Conservation (phyloP, 2,329 filamentous ascomycete genomes). For the Akanthomyces uredinophilus region DNA sequence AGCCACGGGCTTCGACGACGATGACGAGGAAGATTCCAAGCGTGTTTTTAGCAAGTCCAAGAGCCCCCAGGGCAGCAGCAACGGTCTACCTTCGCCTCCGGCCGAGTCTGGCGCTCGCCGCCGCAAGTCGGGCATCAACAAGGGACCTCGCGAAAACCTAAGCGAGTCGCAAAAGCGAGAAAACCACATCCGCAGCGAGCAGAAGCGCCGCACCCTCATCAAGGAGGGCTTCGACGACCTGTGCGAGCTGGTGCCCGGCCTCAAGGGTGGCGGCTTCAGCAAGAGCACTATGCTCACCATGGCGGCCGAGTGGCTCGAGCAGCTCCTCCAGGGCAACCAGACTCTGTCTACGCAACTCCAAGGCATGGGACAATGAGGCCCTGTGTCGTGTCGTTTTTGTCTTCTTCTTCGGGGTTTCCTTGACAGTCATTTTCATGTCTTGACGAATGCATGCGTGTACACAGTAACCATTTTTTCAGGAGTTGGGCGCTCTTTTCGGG, state of each 20-base stretch:
- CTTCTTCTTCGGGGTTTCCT: background rate
- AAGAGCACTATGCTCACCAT: conserved; percentile 76
- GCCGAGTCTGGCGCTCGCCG: conserved; percentile 39
- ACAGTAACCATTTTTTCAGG: background rate
- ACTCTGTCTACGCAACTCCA: conserved; percentile 49
- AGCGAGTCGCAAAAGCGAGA: conserved; percentile 75
- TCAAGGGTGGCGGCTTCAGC: conserved; percentile 70
- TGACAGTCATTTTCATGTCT: background rate
- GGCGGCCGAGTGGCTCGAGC: conserved; percentile 73
- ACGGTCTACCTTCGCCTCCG: conserved; percentile 25
- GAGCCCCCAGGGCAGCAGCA: conserved; percentile 42
- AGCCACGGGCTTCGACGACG: conserved; percentile 33
- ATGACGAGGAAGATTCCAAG: conserved; percentile 34
- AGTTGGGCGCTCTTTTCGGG: conserved; percentile 11
- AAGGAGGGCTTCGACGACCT: conserved; percentile 79
- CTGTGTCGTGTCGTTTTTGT: background rate
- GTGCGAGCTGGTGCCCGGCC: conserved; percentile 68
- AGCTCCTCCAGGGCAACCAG: conserved; percentile 64
- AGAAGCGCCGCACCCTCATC: conserved; percentile 78
- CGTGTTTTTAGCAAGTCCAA: conserved; percentile 32
- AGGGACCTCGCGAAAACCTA: conserved; percentile 62
- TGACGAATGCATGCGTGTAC: background rate
- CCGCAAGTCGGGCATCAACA: conserved; percentile 45
- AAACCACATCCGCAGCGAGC: conserved; percentile 83
- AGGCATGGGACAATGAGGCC: conserved; percentile 25